Conservation (phyloP, 2,329 filamentous ascomycete genomes). For the Sclerotinia spermophila region DNA sequence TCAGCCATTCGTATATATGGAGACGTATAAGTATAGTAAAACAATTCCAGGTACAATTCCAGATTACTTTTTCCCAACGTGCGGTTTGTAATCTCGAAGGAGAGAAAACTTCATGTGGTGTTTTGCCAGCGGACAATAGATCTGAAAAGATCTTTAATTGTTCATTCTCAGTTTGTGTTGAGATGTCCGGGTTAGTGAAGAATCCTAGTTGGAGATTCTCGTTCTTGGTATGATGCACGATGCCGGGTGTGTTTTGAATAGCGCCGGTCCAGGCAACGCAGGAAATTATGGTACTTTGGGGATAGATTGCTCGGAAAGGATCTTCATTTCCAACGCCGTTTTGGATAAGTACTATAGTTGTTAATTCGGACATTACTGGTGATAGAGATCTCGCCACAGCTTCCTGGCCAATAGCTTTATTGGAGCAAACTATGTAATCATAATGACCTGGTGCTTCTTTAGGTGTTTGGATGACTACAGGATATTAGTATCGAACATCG, state of each 20-base stretch:
- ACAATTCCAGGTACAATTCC: slow-evolving; percentile 60
- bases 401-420: slow-evolving; percentile 49
- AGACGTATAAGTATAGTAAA: slow-evolving; percentile 53
- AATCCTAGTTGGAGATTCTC: slow-evolving; percentile 54
- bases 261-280: slow-evolving; percentile 55
- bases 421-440: slow-evolving; percentile 55
- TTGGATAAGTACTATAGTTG: slow-evolving; percentile 55
- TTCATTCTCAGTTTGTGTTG: slow-evolving; percentile 36
- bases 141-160: slow-evolving; percentile 43
- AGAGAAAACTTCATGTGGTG: slow-evolving; percentile 41
- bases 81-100: slow-evolving; percentile 51
- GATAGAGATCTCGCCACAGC: slow-evolving; percentile 38
- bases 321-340: slow-evolving; percentile 59
- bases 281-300: slow-evolving; percentile 49
- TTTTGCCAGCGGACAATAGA: slow-evolving; percentile 43
- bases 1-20: slow-evolving; percentile 50
- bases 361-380: slow-evolving; percentile 41
- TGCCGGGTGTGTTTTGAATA: slow-evolving; percentile 46
- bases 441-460: slow-evolving; percentile 46
- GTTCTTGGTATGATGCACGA: slow-evolving; percentile 47
- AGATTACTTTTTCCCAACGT: slow-evolving; percentile 57
- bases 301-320: slow-evolving; percentile 48
- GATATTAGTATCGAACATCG: neutral
- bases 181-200: slow-evolving; percentile 41
- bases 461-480: slow-evolving; percentile 44